Evolutionary conservation across 805 yeast species (phyloP).

Genomic region (Ogataea polymorpha): DNA sequence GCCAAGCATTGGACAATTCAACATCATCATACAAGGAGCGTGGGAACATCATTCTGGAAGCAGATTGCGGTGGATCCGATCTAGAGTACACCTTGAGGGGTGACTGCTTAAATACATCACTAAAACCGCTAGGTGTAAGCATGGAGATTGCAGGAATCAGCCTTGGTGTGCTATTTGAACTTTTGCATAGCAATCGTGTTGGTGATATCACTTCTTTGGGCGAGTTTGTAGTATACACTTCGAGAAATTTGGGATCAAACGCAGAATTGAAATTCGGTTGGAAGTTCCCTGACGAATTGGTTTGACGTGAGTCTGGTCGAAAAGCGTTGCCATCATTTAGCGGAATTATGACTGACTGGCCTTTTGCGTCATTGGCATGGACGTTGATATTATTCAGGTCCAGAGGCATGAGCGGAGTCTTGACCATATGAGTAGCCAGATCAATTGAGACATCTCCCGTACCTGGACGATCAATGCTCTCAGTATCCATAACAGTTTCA

Average conservation of each 20-base stretch:
- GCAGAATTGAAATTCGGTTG: constrained; percentile 9
- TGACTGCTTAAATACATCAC: constrained; percentile 15
- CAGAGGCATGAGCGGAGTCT: constrained; percentile 18
- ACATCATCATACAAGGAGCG: constrained; percentile 17
- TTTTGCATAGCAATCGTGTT: constrained; percentile 13
- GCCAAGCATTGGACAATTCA: constrained; percentile 14
- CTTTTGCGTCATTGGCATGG: constrained; percentile 13
- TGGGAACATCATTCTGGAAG: constrained; percentile 14
- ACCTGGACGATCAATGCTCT: constrained; percentile 16
- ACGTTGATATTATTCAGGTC: constrained; percentile 19
- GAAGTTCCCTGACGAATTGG: constrained; percentile 8
- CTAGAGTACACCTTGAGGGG: constrained; percentile 15
- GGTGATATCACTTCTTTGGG: constrained; percentile 20
- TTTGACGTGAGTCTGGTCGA: constrained; percentile 12
- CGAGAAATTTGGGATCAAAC: constrained; percentile 16
- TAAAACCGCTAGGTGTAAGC: constrained; percentile 8
- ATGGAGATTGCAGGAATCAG: constrained; percentile 8
- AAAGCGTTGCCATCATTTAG: constrained; percentile 10
- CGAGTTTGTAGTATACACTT: constrained; percentile 12
- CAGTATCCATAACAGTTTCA: constrained; percentile 18
- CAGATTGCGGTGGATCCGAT: constrained; percentile 10
- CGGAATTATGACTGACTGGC: constrained; percentile 13
- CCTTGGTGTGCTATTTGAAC: constrained; percentile 12
- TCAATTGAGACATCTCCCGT: constrained; percentile 19
- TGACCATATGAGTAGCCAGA: constrained; percentile 12